Conservation (phyloP, 345 rosid species). For the Viola odorata region DNA sequence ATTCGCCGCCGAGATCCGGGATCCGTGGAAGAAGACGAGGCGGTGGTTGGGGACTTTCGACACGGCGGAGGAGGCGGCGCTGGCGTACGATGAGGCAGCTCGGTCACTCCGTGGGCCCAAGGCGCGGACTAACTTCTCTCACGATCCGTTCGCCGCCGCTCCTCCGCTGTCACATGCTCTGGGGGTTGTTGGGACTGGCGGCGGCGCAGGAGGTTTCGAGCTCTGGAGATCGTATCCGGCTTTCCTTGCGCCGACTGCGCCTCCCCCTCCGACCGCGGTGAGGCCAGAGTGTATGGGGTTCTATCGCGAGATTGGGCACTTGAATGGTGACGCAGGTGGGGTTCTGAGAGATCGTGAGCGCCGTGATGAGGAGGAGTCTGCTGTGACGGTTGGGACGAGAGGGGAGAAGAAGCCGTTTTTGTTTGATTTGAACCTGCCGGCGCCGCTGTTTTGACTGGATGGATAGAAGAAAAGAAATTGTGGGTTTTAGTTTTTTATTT, state of each 20-base stretch:
- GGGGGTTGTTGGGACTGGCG: background rate
- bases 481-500: too few relatives aligned
- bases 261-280: background rate
- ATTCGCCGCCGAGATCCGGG: slow-evolving; percentile 38
- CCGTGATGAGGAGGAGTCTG: too few relatives aligned
- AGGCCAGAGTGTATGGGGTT: slow-evolving; percentile 7
- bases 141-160: background rate
- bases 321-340: slow-evolving; percentile 6
- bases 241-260: background rate
- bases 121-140: slow-evolving; percentile 32
- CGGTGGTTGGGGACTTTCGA: slow-evolving; percentile 37
- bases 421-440: slow-evolving; percentile 18
- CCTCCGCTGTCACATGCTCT: background rate
- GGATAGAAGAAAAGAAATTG: too few relatives aligned
- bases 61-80: slow-evolving; percentile 33
- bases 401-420: slow-evolving; percentile 4
- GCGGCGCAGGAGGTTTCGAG: background rate
- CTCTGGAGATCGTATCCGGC: background rate
- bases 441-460: slow-evolving; percentile 11
- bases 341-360: background rate
- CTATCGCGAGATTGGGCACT: background rate
- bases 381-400: background rate
- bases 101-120: slow-evolving; percentile 30
- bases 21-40: slow-evolving; percentile 37
- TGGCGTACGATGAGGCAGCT: slow-evolving; percentile 36